Evolutionary conservation across 2,329 filamentous ascomycete species (phyloP), one percentile per base, ranked within the genome.

Genomic region (Zymoseptoria tritici): DNA sequence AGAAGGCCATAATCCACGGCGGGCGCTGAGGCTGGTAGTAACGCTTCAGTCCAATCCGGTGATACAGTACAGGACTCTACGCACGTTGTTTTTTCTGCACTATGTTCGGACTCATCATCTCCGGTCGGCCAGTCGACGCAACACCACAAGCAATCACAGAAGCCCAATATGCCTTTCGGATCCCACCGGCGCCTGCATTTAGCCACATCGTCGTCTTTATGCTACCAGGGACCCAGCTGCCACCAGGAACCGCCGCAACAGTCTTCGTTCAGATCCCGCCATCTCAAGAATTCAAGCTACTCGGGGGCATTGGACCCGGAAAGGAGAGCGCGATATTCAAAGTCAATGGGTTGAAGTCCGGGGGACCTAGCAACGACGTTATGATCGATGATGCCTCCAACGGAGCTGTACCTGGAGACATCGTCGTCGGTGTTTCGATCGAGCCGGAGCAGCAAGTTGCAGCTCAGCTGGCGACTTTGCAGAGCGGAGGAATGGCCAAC

Each of bases 311-410:
- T 58, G 92, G 90, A 1, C 87, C 89, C 42, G 91, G 92, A 59
- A 97, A 97, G 72, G 91, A 94, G 67, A 93, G 88, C 66, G 91
- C 92, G 42, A 89, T 97, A 59, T 97, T 97, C 80, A 91, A 89
- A 73, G 79, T 96, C 64, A 81, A 79, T 54, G 75, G 73, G 0
- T 67, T 75, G 19, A 75, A 73, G 66, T 46, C 74, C 62, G 57
- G 75, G 66, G 70, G 74, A 42, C 77, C 78, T 7, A 81, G 79
- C 72, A 79, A 79, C 13, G 79, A 80, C 54, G 77, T 73, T 8
- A 80, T 79, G 75, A 74, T 73, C 3, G 76, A 78, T 55, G 78
- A 78, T 55, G 64, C 70, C 1, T 60, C 67, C 11, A 64, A 66
- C 16, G 60, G 61, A 11, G 64, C 66, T 11, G 64, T 68, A 9